phyloP scores from a whole-genome alignment of 306 rosid species.

The Arachis stenosperma region DNA sequence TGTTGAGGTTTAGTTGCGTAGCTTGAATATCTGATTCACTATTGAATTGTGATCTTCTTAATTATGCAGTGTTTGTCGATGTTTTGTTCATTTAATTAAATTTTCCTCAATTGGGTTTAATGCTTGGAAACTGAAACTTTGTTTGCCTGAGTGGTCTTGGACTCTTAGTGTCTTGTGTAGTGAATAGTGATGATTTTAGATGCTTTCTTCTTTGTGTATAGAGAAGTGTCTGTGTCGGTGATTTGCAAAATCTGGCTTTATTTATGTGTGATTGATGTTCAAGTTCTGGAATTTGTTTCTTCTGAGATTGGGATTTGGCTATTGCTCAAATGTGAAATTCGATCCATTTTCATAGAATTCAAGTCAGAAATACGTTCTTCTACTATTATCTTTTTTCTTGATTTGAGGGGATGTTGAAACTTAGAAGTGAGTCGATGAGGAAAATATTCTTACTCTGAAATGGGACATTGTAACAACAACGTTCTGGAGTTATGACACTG shows the following conservation, averaged over 20 bases:
- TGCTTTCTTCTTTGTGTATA: not conserved
- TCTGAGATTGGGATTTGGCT: slow-evolving; percentile 26
- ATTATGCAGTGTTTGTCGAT: slow-evolving; percentile 20
- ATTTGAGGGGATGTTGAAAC: not conserved
- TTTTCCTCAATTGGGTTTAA: not conserved
- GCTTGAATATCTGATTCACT: slow-evolving; percentile 33
- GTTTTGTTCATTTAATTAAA: not conserved
- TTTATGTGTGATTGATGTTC: slow-evolving; percentile 18
- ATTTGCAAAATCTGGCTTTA: slow-evolving; percentile 15
- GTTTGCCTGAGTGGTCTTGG: not conserved
- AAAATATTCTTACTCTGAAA: not conserved
- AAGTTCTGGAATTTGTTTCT: slow-evolving; percentile 16
- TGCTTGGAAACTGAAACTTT: not conserved
- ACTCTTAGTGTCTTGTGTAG: not conserved
- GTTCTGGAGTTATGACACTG: not conserved
- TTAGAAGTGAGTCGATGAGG: slow-evolving; percentile 9
- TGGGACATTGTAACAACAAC: not conserved
- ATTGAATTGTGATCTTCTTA: slow-evolving; percentile 35
- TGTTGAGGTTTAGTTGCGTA: not conserved
- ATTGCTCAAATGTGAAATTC: slow-evolving; percentile 1
- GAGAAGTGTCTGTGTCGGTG: slow-evolving; percentile 24
- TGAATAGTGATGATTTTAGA: not conserved
- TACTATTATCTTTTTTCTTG: no score
- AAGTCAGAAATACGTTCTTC: no score
- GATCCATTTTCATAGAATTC: not conserved